These are phyloP conservation scores for Boletus vinaceobasis DNA, from an alignment of 768 basidiomycete genomes.

Conservation along the genomic window DNA sequence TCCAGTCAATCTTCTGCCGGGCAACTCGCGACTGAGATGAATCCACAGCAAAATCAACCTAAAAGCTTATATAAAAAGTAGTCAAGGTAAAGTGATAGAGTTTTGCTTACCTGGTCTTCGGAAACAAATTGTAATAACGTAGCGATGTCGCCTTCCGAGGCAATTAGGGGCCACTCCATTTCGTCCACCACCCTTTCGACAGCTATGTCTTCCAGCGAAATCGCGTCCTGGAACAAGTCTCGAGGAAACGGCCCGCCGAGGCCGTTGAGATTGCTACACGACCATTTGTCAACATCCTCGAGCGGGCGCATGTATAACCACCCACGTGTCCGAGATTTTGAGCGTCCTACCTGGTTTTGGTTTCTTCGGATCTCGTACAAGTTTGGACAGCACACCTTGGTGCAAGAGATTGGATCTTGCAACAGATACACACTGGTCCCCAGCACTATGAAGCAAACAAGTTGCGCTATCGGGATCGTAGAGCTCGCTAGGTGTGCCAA, in stretches of 20 bases:
- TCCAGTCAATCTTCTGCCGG: conserved; percentile 66
- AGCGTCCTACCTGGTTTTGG: conserved; percentile 68
- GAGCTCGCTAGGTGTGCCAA: conserved; percentile 66
- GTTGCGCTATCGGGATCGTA: conserved; percentile 64
- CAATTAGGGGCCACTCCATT: conserved; percentile 77
- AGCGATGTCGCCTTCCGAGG: conserved; percentile 79
- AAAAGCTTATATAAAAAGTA: not conserved
- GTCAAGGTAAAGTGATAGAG: not conserved
- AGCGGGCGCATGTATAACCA: not conserved
- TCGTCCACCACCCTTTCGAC: conserved; percentile 48
- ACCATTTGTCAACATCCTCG: not conserved
- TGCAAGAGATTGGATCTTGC: conserved; percentile 60
- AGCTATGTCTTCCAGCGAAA: conserved; percentile 56
- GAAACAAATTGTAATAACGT: conserved; percentile 80
- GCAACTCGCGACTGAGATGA: conserved; percentile 55
- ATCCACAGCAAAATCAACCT: conserved; percentile 77
- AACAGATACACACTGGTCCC: conserved; percentile 49
- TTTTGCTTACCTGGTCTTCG: conserved; percentile 59
- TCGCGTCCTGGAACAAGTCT: conserved; percentile 72
- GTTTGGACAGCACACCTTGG: conserved; percentile 65
- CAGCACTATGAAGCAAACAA: conserved; percentile 51
- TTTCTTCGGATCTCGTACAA: conserved; percentile 59
- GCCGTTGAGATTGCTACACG: conserved; percentile 60
- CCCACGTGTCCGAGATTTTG: conserved; percentile 72
- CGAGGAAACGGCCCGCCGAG: conserved; percentile 59